These are phyloP conservation scores for Sordaria brevicollis DNA, from an alignment of 495 filamentous ascomycete genomes.

Conservation along the genomic window DNA sequence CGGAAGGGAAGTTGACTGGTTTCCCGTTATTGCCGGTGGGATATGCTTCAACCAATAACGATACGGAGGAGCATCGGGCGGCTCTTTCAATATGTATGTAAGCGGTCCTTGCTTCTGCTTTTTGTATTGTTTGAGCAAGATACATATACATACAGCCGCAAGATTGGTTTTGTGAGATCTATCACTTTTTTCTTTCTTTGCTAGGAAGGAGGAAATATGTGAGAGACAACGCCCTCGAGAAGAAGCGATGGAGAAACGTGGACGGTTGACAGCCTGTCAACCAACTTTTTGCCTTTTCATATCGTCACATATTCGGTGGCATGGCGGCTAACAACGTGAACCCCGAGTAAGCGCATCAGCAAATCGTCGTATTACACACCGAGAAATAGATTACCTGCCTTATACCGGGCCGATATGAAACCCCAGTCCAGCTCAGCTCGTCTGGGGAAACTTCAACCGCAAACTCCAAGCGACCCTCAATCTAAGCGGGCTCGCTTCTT, in stretches of 20 bases:
- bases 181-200: background rate
- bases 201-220: background rate
- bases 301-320: background rate
- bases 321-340: background rate
- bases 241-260: background rate
- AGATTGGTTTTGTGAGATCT: no score
- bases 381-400: background rate
- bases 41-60: no score
- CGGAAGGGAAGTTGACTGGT: background rate
- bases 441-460: background rate
- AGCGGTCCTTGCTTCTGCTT: no score
- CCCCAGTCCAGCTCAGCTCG: background rate
- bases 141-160: no score
- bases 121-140: no score
- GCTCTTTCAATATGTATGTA: no score
- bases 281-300: background rate
- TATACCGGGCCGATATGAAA: background rate
- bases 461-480: background rate
- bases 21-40: background rate
- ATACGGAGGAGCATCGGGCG: no score
- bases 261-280: background rate
- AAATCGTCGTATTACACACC: background rate
- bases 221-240: background rate
- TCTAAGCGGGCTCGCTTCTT: background rate
- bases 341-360: background rate